Evolutionary conservation across 1,284 basidiomycete genomes (phyloP), one percentile per base, ranked within the genome.

Genomic region (Sporisorium graminicola): DNA sequence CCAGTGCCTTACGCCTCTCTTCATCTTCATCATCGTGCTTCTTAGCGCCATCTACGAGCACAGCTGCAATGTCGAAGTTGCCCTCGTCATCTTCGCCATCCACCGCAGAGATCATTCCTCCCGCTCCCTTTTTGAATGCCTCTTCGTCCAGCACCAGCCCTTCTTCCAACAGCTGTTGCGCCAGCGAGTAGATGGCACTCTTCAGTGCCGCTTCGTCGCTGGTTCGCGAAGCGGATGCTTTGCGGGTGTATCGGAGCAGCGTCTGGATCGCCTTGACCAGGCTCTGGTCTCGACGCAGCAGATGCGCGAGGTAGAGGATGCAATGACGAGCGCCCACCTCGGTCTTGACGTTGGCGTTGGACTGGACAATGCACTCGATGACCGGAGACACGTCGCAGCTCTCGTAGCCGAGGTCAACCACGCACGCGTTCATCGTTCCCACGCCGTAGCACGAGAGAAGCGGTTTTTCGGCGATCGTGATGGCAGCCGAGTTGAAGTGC

Each of bases 401-500:
- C 64, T 92, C 89, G 65, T 90, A 89, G 49, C 92, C 93, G 71
- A 98, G 90, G 86, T 98, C 95, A 57, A 98, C 89, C 31, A 95
- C 90, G 55, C 96, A 87, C 35, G 94, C 95, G 58, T 88, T 91
- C 68, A 93, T 89, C 37, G 89, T 89, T 76, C 92, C 92, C n/a
- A 91, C 90, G 22, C 93, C 91, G 86, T 92, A 97, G 61, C 94
- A 88, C 69, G 93, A 92, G 5, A 92, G 90, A 81, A 96, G 90
- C 6, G 95, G 92, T 2, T 93, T 91, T 71, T 96, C 93, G 46
- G 96, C 88, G 75, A 97, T 88, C 47, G 90, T 90, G 74, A 98
- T 90, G 29, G 91, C 92, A 5, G 96, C 93, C 47, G 92, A 91
- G 84, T 98, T 97, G 89, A 98, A 93, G n/a, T 91, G 90, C 85